Evolutionary conservation across 2,329 filamentous ascomycete species (phyloP).

Genomic region (Colletotrichum costaricense): DNA sequence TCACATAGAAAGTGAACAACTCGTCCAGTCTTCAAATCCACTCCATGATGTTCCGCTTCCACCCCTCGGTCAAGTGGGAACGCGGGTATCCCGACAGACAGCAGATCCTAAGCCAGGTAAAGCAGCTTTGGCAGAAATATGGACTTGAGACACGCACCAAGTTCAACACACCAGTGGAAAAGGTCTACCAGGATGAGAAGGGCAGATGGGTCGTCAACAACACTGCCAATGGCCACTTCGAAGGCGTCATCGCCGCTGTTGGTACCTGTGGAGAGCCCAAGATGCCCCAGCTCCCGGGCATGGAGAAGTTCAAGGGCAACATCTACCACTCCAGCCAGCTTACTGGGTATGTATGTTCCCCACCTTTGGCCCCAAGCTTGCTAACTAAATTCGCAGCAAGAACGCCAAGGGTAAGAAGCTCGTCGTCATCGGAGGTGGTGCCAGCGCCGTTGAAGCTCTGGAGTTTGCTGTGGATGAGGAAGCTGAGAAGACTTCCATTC

Average conservation of each 20-base stretch:
- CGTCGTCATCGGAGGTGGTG: conserved; percentile 81
- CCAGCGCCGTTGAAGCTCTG: conserved; percentile 83
- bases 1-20: conserved; percentile 76
- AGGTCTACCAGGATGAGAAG: conserved; percentile 74
- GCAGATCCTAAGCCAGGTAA: conserved; percentile 80
- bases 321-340: conserved; percentile 82
- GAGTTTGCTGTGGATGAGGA: conserved; percentile 79
- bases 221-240: conserved; percentile 76
- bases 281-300: conserved; percentile 76
- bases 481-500: conserved; percentile 76
- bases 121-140: conserved; percentile 80
- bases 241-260: conserved; percentile 81
- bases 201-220: conserved; percentile 85
- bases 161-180: conserved; percentile 77
- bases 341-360: conserved; percentile 60
- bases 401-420: conserved; percentile 80
- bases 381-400: conserved; percentile 58
- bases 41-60: conserved; percentile 88
- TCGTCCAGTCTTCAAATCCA: conserved; percentile 87
- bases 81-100: conserved; percentile 81
- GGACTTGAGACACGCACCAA: conserved; percentile 76
- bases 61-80: conserved; percentile 81
- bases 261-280: conserved; percentile 86
- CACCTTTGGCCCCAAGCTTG: rapidly evolving
- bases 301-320: conserved; percentile 77